Base-by-base conservation (phyloP, 257 asterid species). In the Perilla frutescens region DNA sequence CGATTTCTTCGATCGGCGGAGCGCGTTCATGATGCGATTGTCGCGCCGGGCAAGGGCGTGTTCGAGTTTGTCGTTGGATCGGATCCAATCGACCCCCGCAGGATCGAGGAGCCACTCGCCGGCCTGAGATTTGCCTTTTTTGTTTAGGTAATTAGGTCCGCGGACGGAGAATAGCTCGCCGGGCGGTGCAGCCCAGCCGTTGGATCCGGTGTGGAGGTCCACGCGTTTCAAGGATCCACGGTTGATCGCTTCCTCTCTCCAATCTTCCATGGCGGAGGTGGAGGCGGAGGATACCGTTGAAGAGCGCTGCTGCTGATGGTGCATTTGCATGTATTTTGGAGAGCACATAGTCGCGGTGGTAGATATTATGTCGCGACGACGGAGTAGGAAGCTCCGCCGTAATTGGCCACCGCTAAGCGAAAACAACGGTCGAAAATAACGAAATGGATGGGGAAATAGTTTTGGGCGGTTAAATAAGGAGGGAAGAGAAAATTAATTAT, bases 131-230 rank as follows among this genome's bases (percentile, higher is more conserved):
- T 93, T 91, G 31, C 80, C 31, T 72, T 79, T 93, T 70, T 79
- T 87, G 4, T 91, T 40, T 36, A 86, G 85, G 90, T 87, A 93
- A 74, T 88, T 84, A 2, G 84, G 87, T 11, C 90, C 92, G 0
- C 98, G 96, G 74, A 93, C 84, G 50, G 73, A 64, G 87, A 93
- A 91, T 0, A 83, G 32, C 2, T 91, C 92, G 1, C 96, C 97
- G 0, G 97, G 97, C 0, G 96, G 96, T 13, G 97, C 87, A 3
- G 98, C 96, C 98, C 98, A 93, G 54, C 98, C 98, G 81, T 91
- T 91, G 76, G 89, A 44, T 66, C 97, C 98, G 13, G 72, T 78
- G 59, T 79, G 75, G 72, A 87, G 87, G 72, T 90, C 97, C 5
- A 91, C 96, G 75, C 80, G 90, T 59, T 79, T 87, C 43, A 91